Evolutionary conservation across 2,329 filamentous ascomycete genomes (phyloP).

Genomic region (Claviceps maximensis): DNA sequence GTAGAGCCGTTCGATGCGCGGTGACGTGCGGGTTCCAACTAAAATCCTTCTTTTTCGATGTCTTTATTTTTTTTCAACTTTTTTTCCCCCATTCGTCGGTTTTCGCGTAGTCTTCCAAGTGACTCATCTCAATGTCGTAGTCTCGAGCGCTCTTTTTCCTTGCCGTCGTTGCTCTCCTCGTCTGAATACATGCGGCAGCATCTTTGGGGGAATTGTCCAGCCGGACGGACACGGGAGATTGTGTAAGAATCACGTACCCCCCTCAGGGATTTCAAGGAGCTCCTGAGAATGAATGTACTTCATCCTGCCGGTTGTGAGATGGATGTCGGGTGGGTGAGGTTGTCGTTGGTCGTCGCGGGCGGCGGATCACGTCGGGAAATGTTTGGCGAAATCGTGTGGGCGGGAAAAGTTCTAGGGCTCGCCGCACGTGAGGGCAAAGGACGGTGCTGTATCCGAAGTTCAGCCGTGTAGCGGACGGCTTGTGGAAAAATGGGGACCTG

Average conservation of each 20-base stretch:
- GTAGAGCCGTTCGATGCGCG: background rate
- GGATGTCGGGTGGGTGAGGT: constrained; percentile 30
- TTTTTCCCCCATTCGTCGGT: background rate
- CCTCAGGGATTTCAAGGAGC: constrained; percentile 87
- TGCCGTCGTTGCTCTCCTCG: background rate
- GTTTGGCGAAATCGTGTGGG: constrained; percentile 29
- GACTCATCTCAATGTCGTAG: background rate
- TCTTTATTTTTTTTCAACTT: background rate
- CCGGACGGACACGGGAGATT: background rate
- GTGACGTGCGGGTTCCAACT: background rate
- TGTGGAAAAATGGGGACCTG: background rate
- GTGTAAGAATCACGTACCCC: constrained; percentile 59
- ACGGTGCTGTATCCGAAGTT: constrained; percentile 13
- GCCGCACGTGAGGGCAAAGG: constrained; percentile 24
- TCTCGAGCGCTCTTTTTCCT: background rate
- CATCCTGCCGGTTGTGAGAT: constrained; percentile 62
- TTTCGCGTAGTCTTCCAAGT: background rate
- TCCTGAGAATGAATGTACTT: constrained; percentile 99
- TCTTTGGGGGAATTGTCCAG: background rate
- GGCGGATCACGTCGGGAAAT: constrained; percentile 24
- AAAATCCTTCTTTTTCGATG: background rate
- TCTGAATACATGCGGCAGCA: background rate
- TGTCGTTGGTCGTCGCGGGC: constrained; percentile 22
- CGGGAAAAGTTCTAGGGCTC: constrained; percentile 32
- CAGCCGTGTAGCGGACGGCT: constrained; percentile 8